Evolutionary conservation across 345 rosid genomes (phyloP).

Genomic region (Mallotus nudiflorus): DNA sequence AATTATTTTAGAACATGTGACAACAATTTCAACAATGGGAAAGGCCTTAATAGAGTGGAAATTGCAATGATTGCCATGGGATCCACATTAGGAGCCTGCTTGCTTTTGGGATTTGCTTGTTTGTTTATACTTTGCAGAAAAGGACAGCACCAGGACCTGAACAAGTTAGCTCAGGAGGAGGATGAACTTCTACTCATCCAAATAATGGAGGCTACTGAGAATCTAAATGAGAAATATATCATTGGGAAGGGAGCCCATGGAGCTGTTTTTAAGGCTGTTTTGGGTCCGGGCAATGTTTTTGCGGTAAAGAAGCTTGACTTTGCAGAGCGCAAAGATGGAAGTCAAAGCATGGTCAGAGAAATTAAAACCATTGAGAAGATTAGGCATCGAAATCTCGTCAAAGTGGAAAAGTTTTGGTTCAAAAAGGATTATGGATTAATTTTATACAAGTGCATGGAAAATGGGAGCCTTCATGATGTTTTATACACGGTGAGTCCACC

Average conservation of each 20-base stretch:
- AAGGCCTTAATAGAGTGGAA: constrained; percentile 35
- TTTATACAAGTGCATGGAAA: constrained; percentile 70
- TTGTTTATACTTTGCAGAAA: constrained; percentile 22
- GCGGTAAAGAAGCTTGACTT: constrained; percentile 65
- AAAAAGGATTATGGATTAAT: constrained; percentile 63
- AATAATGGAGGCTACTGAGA: constrained; percentile 67
- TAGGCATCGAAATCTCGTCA: constrained; percentile 72
- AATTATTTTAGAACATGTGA: constrained; percentile 41
- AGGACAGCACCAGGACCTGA: constrained; percentile 37
- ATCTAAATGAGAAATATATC: constrained; percentile 55
- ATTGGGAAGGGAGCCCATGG: constrained; percentile 86
- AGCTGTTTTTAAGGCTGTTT: constrained; percentile 58
- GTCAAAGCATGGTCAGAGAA: constrained; percentile 59
- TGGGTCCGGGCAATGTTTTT: constrained; percentile 44
- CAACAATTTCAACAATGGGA: constrained; percentile 13
- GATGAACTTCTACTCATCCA: constrained; percentile 45
- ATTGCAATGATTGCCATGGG: constrained; percentile 44
- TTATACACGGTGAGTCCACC: constrained; percentile 40
- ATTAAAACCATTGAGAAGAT: constrained; percentile 57
- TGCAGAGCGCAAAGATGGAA: constrained; percentile 44
- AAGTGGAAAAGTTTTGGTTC: constrained; percentile 71
- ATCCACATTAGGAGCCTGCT: constrained; percentile 25
- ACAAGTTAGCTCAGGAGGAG: constrained; percentile 41
- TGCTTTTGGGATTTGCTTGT: constrained; percentile 39
- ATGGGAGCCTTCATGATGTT: constrained; percentile 69